A percentile compares a stretch with the other conserved stretches of the same genome.
These are phyloP conservation scores for Coniochaeta hoffmannii DNA, from an alignment of 2,329 filamentous ascomycete species.

Conservation along the genomic window DNA sequence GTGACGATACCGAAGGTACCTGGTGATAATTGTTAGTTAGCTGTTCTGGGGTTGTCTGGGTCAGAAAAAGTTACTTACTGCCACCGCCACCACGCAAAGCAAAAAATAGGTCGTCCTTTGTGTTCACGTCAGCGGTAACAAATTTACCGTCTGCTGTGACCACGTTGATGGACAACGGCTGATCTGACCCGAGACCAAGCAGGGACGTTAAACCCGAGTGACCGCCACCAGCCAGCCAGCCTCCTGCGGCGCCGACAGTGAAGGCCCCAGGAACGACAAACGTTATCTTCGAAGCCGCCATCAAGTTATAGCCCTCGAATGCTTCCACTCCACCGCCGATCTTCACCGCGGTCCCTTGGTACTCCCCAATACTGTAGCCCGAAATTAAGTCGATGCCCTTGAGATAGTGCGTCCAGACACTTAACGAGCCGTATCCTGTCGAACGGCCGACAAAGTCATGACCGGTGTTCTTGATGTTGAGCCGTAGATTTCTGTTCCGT, in stretches of 20 bases:
- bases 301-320: conserved; percentile 25
- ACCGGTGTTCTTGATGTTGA: conserved; percentile 35
- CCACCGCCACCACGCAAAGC: conserved; percentile 29
- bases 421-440: conserved; percentile 35
- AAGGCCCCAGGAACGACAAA: conserved; percentile 21
- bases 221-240: conserved; percentile 44
- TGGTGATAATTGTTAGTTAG: neutral
- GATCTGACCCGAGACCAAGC: conserved; percentile 44
- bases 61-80: conserved; percentile 12
- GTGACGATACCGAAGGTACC: conserved; percentile 19
- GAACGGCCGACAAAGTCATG: conserved; percentile 40
- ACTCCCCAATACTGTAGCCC: conserved; percentile 19
- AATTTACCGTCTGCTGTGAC: conserved; percentile 38
- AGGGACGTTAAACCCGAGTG: conserved; percentile 38
- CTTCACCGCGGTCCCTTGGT: conserved; percentile 22
- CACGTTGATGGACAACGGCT: conserved; percentile 39
- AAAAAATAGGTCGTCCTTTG: conserved; percentile 32
- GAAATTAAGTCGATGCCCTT: conserved; percentile 31
- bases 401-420: conserved; percentile 42
- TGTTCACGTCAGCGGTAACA: conserved; percentile 32
- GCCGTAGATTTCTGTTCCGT: conserved; percentile 24
- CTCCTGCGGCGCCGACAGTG: conserved; percentile 36
- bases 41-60: neutral
- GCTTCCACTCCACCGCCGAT: conserved; percentile 25
- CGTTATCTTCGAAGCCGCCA: conserved; percentile 20